Evolutionary conservation across 2,329 filamentous ascomycete genomes (phyloP).

Genomic region (Parafenestella ontariensis): DNA sequence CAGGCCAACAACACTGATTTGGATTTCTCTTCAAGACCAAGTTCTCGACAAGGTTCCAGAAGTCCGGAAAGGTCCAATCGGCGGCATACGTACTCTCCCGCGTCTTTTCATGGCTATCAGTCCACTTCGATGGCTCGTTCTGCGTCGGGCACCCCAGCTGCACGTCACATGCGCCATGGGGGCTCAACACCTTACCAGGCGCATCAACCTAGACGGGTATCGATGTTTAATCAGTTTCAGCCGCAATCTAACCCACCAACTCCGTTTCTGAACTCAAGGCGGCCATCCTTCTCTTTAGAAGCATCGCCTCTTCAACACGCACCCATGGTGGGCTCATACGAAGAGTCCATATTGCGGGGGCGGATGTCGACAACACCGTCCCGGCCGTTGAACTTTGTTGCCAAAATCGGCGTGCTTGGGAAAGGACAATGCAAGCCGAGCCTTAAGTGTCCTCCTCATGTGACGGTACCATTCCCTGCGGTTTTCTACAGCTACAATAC

Average conservation of each 20-base stretch:
- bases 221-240: constrained; percentile 62
- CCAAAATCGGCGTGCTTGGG: constrained; percentile 92
- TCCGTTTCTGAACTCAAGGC: constrained; percentile 59
- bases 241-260: constrained; percentile 52
- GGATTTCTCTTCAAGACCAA: constrained; percentile 62
- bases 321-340: constrained; percentile 96
- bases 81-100: constrained; percentile 75
- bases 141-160: constrained; percentile 38
- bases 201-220: constrained; percentile 77
- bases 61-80: constrained; percentile 62
- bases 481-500: constrained; percentile 94
- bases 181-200: constrained; percentile 72
- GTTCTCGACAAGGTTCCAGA: constrained; percentile 44
- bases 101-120: constrained; percentile 60
- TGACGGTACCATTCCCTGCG: constrained; percentile 88
- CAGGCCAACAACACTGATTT: constrained; percentile 84
- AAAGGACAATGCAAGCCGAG: constrained; percentile 86
- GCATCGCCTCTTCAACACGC: constrained; percentile 82
- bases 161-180: constrained; percentile 62
- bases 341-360: constrained; percentile 93
- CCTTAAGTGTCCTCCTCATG: constrained; percentile 85
- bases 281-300: constrained; percentile 78
- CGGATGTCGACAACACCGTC: constrained; percentile 97
- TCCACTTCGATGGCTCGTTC: constrained; percentile 49
- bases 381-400: constrained; percentile 88